Conservation (phyloP, 2,329 filamentous ascomycete species). For the Purpureocillium lavendulum region DNA sequence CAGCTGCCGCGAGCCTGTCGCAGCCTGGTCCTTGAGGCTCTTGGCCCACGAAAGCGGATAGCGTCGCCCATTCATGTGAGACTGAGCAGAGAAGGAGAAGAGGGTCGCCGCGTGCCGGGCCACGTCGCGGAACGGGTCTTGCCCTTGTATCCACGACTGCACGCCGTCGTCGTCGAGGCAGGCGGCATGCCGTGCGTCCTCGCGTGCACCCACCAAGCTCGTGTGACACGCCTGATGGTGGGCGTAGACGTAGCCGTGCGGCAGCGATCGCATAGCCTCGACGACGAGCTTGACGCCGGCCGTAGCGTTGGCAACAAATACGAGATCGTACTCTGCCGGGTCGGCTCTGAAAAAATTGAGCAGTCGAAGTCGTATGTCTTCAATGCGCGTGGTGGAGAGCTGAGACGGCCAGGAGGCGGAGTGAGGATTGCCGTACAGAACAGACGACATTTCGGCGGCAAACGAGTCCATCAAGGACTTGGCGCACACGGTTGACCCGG, state of each 20-base stretch:
- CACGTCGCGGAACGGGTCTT: constrained; percentile 18
- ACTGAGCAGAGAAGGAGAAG: constrained; percentile 85
- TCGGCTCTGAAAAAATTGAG: constrained; percentile 75
- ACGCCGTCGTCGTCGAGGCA: constrained; percentile 63
- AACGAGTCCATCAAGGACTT: constrained; percentile 77
- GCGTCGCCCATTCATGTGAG: constrained; percentile 80
- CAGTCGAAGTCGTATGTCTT: constrained; percentile 63
- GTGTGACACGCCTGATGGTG: constrained; percentile 85
- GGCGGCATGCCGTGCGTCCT: constrained; percentile 54
- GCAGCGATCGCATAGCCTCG: constrained; percentile 63
- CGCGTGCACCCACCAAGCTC: constrained; percentile 73
- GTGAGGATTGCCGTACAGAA: constrained; percentile 85
- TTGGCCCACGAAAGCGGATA: constrained; percentile 63
- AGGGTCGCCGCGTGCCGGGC: constrained; percentile 20
- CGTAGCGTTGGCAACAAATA: constrained; percentile 90
- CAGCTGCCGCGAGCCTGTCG: constrained; percentile 17
- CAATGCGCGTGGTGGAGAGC: constrained; percentile 63
- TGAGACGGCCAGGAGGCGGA: constrained; percentile 79
- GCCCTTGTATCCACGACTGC: constrained; percentile 51
- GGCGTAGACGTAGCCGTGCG: constrained; percentile 68
- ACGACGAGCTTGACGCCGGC: constrained; percentile 81
- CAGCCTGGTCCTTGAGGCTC: constrained; percentile 27
- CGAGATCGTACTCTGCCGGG: constrained; percentile 72
- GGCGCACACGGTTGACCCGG: constrained; percentile 77
- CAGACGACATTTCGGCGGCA: constrained; percentile 66